Conservation (phyloP, 495 filamentous ascomycete species). For the Ramalina peruviana region DNA sequence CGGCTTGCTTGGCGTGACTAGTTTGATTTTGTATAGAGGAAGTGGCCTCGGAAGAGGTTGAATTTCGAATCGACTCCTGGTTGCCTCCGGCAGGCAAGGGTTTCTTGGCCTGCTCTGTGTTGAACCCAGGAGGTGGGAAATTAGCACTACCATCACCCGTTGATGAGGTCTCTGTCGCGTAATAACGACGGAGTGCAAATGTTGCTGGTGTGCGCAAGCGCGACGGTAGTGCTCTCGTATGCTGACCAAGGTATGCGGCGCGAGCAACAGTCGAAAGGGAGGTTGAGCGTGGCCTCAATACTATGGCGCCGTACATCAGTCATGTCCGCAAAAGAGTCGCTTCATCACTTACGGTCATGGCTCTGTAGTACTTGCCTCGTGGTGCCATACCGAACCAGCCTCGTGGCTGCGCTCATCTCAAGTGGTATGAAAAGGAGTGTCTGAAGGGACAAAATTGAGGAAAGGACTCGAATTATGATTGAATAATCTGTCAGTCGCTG, state of each 20-base stretch:
- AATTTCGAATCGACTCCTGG: slow-evolving; percentile 12
- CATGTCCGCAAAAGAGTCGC: slow-evolving; percentile 4
- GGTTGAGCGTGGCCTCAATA: slow-evolving; percentile 22
- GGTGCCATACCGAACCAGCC: slow-evolving; percentile 43
- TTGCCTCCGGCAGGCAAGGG: slow-evolving; percentile 45
- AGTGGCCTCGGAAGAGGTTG: slow-evolving; percentile 22
- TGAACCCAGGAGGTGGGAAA: slow-evolving; percentile 86
- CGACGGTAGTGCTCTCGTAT: slow-evolving; percentile 41
- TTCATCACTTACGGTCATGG: slow-evolving; percentile 22
- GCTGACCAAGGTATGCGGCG: slow-evolving; percentile 41
- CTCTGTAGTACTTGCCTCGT: slow-evolving; percentile 38
- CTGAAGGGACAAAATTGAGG: not conserved
- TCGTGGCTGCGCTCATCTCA: slow-evolving; percentile 45
- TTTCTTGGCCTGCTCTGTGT: slow-evolving; percentile 79
- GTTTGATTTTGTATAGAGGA: slow-evolving; percentile 15
- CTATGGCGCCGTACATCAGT: slow-evolving; percentile 17
- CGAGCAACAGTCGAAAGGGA: slow-evolving; percentile 23
- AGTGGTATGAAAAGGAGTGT: not conserved
- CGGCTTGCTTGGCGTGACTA: slow-evolving; percentile 11
- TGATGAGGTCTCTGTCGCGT: slow-evolving; percentile 60
- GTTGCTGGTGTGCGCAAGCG: slow-evolving; percentile 51
- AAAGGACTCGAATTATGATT: not conserved
- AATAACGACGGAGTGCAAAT: slow-evolving; percentile 46
- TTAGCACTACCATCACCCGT: slow-evolving; percentile 38
- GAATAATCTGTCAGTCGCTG: not conserved